A percentile compares a stretch with the other conserved stretches of the same genome.
Conservation (phyloP, 768 basidiomycete genomes). For the Artomyces pyxidatus region DNA sequence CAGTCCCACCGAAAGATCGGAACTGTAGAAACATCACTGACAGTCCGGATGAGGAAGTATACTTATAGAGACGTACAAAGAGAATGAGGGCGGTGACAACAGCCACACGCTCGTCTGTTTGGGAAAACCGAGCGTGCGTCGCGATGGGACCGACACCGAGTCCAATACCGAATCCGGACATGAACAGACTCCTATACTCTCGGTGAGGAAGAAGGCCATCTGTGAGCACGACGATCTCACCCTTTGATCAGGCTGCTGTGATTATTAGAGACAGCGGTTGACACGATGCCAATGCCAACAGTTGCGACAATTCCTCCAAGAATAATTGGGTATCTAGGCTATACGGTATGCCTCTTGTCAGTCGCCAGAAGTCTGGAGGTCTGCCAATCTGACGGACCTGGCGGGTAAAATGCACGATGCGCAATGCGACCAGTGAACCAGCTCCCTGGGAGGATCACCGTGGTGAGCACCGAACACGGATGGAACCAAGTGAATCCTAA, state of each 20-base stretch:
- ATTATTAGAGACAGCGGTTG: slow-evolving; percentile 32
- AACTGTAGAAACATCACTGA: slow-evolving; percentile 24
- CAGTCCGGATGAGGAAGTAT: not conserved
- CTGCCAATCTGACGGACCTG: slow-evolving; percentile 24
- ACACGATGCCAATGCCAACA: slow-evolving; percentile 35
- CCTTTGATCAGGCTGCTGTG: slow-evolving; percentile 28
- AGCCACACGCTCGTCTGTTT: slow-evolving; percentile 32
- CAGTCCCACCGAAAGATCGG: slow-evolving; percentile 41
- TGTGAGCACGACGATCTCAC: slow-evolving; percentile 18
- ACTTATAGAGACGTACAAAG: slow-evolving; percentile 33
- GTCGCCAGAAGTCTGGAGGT: not conserved
- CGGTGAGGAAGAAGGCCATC: not conserved
- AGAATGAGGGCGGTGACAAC: slow-evolving; percentile 34
- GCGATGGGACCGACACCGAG: slow-evolving; percentile 29
- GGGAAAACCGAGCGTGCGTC: slow-evolving; percentile 39
- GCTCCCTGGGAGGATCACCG: slow-evolving; percentile 24
- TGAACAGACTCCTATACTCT: slow-evolving; percentile 31
- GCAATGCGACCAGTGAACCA: slow-evolving; percentile 29
- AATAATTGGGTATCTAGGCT: slow-evolving; percentile 35
- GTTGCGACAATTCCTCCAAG: slow-evolving; percentile 30
- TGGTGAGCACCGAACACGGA: not conserved
- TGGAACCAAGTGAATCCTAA: slow-evolving; percentile 16
- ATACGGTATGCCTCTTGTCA: not conserved
- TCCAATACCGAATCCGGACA: slow-evolving; percentile 38
- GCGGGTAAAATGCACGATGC: slow-evolving; percentile 25